Conservation (phyloP, 768 basidiomycete genomes). For the Pholiota microspora region DNA sequence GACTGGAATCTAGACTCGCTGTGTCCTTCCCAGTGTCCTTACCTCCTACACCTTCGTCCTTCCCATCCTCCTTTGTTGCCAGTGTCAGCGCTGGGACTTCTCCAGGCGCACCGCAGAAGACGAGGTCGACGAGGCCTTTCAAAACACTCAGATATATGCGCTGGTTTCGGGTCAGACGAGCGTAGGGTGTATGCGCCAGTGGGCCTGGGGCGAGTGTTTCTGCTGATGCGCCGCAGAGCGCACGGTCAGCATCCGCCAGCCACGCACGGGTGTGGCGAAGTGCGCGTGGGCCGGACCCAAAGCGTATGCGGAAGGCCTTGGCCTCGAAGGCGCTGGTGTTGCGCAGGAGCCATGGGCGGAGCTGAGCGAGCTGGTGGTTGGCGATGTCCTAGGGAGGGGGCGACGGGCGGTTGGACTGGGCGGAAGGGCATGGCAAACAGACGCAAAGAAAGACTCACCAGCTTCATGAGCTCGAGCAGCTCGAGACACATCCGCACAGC, state of each 20-base stretch:
- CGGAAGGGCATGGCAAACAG: not conserved
- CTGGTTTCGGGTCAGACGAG: conserved; percentile 45
- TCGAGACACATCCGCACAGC: conserved; percentile 85
- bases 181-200: conserved; percentile 26
- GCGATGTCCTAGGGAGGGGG: conserved; percentile 96
- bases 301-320: conserved; percentile 67
- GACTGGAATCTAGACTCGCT: too few species aligned
- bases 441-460: conserved; percentile 51
- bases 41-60: not conserved
- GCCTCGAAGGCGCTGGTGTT: conserved; percentile 80
- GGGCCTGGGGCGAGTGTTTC: conserved; percentile 20
- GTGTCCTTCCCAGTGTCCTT: not conserved
- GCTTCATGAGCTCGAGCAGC: conserved; percentile 92
- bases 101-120: conserved; percentile 39
- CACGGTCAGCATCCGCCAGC: conserved; percentile 53
- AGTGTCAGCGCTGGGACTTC: not conserved
- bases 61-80: not conserved
- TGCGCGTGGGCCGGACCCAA: conserved; percentile 37
- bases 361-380: conserved; percentile 89
- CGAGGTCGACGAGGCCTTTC: conserved; percentile 61
- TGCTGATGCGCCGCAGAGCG: conserved; percentile 34
- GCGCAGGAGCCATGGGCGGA: conserved; percentile 87
- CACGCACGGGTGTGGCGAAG: conserved; percentile 61
- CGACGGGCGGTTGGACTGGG: not conserved
- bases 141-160: conserved; percentile 56